Conservation (phyloP, 176 grass and related monocot species). For the Dendrocalamus sinicus region DNA sequence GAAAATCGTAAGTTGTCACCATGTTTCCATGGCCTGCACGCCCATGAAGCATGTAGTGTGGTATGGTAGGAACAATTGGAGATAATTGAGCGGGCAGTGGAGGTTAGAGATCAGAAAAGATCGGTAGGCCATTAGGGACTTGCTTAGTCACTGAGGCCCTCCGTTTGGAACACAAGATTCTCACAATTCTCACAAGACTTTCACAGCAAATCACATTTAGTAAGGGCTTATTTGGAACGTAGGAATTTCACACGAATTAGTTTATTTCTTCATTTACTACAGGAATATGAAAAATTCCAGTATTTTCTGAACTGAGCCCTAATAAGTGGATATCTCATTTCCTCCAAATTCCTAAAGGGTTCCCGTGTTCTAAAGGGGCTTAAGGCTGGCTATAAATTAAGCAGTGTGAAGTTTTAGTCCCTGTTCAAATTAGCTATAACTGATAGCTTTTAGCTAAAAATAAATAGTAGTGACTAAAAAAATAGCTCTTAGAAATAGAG, state of each 20-base stretch:
- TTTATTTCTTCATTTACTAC: too few species aligned
- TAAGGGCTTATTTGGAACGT: not conserved
- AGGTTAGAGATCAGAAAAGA: not conserved
- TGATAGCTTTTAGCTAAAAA: too few species aligned
- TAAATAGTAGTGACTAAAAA: too few species aligned
- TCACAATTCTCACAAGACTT: not conserved
- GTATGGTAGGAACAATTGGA: conserved; percentile 26
- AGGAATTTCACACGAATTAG: too few species aligned
- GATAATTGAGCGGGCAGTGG: not conserved
- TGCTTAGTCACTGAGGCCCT: not conserved
- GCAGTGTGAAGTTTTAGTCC: not conserved
- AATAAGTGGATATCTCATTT: not conserved
- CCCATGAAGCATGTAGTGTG: conserved; percentile 27
- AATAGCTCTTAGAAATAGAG: too few species aligned
- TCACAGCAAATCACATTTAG: not conserved
- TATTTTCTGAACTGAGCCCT: not conserved
- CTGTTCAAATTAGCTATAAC: too few species aligned
- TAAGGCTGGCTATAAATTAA: not conserved
- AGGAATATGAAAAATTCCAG: too few species aligned
- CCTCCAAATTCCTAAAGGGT: not conserved
- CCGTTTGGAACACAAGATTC: not conserved
- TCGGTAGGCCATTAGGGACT: not conserved
- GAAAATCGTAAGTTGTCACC: not conserved
- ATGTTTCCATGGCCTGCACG: not conserved
- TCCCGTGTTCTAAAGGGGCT: not conserved